These are phyloP conservation scores for Daldinia sp. DNA, from an alignment of 2,329 filamentous ascomycete species.

Conservation along the genomic window DNA sequence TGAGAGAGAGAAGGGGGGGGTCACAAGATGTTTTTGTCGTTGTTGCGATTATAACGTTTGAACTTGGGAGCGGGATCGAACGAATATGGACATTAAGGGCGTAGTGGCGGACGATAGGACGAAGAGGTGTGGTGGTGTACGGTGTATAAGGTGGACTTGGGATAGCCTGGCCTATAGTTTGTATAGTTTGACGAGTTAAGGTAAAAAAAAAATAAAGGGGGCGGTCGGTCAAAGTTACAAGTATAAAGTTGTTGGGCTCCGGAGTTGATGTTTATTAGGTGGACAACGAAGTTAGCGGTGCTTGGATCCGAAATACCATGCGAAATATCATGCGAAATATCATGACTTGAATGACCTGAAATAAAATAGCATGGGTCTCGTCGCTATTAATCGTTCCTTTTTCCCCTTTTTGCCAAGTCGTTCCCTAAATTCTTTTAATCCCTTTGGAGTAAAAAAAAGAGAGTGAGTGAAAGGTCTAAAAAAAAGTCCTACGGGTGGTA, in stretches of 20 bases:
- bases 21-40: conserved; percentile 2
- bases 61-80: conserved; percentile 12
- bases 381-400: conserved; percentile 16
- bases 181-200: background rate
- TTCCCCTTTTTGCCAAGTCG: conserved; percentile 6
- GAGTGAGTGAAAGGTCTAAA: conserved; percentile 4
- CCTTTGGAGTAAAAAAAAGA: background rate
- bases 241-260: conserved; percentile 43
- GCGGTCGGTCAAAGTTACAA: conserved; percentile 36
- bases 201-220: conserved; percentile 34
- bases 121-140: background rate
- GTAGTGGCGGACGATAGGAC: background rate
- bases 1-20: background rate
- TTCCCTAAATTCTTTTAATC: background rate
- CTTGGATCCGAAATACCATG: conserved; percentile 23
- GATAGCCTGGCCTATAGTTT: background rate
- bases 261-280: conserved; percentile 39
- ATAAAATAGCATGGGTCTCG: conserved; percentile 30
- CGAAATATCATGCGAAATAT: background rate
- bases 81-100: conserved; percentile 5
- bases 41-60: conserved; percentile 13
- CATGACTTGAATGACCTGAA: background rate
- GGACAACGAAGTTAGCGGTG: conserved; percentile 39
- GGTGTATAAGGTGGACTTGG: background rate
- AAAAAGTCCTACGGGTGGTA: conserved; percentile 22